Evolutionary conservation across 192 early-diverging fungal species (phyloP), one percentile per base, ranked within the genome.

Genomic region (Ambispora gerdemannii): DNA sequence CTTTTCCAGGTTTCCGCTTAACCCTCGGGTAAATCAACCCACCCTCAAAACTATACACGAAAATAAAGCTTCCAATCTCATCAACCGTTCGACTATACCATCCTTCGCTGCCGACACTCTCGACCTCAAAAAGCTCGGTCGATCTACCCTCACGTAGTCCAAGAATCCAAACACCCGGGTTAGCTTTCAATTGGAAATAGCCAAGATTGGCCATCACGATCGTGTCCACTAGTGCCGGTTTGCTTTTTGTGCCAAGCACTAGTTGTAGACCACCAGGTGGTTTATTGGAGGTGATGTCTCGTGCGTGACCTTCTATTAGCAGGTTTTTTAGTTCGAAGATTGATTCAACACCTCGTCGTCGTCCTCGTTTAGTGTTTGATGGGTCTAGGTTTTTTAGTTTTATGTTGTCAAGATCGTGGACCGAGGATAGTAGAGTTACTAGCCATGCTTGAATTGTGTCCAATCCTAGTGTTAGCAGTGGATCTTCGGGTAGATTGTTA

Each of bases 121-220:
- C 84, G 34, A 99, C 78, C 43, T 81, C 75, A 76, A 89, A 99
- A 7, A 97, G 77, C 27, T 97, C 87, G 1, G 73, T 70, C 0
- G 95, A 95, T 15, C 91, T 87, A 0, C 97, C 97, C 15, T 86
- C 83, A 30, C 97, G 85, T 22, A 97, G 76, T 11, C 77, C 71
- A 51, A 99, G 83, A 35, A 77, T 75, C 95, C 94, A 99, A 2
- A 93, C 84, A 59, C 95, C 95, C 8, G 95, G 94, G 66, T 87
- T 86, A 3, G 95, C 95, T 75, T 95, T 94, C 56, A 99, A 84
- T 78, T 99, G 97, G 61, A 99, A 79, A 71, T 99, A 99, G 2
- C 97, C 97, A 17, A 95, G 83, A 49, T 99, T 99, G n/a, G 93
- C 93, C 97, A 99, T 99, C 0, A 97, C 93, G 49, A 97, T 93